Evolutionary conservation across 805 yeast genomes (phyloP).

Genomic region (Debaryomyces castellii): DNA sequence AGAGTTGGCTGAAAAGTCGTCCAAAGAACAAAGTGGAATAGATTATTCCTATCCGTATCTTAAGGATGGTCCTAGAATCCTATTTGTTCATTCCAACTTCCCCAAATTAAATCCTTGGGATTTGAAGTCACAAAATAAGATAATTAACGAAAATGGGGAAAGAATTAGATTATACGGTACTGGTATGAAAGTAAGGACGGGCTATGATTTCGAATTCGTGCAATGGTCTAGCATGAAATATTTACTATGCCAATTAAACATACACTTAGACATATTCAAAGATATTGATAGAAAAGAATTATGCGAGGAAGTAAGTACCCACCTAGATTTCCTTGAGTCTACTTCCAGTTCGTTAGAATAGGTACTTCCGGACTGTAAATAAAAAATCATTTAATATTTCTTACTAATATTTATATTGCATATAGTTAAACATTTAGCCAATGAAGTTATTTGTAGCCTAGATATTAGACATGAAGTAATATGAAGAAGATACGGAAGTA

Average conservation of each 20-base stretch:
- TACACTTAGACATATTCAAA: conserved; percentile 45
- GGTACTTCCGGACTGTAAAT: not conserved
- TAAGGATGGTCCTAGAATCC: conserved; percentile 23
- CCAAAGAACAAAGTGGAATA: conserved; percentile 1
- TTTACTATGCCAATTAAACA: conserved; percentile 50
- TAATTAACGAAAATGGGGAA: conserved; percentile 41
- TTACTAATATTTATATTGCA: not conserved
- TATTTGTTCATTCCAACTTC: conserved; percentile 66
- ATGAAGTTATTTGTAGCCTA: too few species aligned
- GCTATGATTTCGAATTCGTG: conserved; percentile 57
- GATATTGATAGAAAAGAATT: conserved; percentile 40
- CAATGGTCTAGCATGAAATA: conserved; percentile 60
- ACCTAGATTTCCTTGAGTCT: conserved; percentile 40
- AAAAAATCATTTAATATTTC: not conserved
- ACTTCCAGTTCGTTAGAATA: conserved; percentile 38
- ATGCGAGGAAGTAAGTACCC: conserved; percentile 51
- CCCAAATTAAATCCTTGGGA: conserved; percentile 67
- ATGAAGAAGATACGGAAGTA: too few species aligned
- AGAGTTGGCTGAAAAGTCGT: conserved; percentile 2
- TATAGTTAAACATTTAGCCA: not conserved
- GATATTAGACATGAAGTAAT: too few species aligned
- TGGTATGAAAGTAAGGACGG: conserved; percentile 49
- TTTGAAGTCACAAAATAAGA: conserved; percentile 42
- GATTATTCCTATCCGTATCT: conserved; percentile 1
- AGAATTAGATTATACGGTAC: conserved; percentile 60